Evolutionary conservation across 345 rosid species (phyloP).

Genomic region (Salix exigua): DNA sequence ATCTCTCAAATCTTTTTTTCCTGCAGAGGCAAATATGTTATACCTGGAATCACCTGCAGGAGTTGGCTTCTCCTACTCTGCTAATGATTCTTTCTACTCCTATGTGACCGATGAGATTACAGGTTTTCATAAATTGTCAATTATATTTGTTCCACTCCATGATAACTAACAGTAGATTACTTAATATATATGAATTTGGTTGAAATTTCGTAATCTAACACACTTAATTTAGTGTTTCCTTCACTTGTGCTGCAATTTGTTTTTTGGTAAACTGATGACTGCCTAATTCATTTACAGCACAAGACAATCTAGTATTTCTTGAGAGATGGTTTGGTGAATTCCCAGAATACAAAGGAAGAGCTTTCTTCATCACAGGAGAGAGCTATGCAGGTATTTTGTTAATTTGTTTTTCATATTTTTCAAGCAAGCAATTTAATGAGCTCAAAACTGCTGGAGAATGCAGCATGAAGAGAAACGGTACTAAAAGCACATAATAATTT

Average conservation of each 20-base stretch:
- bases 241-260: neutral
- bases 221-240: neutral
- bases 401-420: neutral
- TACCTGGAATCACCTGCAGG: conserved; percentile 29
- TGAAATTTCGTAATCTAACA: neutral
- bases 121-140: conserved; percentile 5
- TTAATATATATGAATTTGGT: neutral
- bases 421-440: neutral
- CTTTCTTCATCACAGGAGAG: conserved; percentile 25
- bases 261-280: neutral
- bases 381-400: conserved; percentile 20
- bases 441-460: neutral
- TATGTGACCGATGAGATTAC: conserved; percentile 16
- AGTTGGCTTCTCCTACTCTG: conserved; percentile 29
- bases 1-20: neutral
- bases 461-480: neutral
- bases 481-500: neutral
- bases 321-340: conserved; percentile 19
- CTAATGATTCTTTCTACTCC: conserved; percentile 17
- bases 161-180: neutral
- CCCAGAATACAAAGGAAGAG: conserved; percentile 16
- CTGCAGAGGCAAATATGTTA: conserved; percentile 23
- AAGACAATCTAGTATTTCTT: conserved; percentile 25
- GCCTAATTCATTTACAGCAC: conserved; percentile 7
- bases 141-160: neutral